Conservation (phyloP, 1,284 basidiomycete genomes). For the Athelia sp. region DNA sequence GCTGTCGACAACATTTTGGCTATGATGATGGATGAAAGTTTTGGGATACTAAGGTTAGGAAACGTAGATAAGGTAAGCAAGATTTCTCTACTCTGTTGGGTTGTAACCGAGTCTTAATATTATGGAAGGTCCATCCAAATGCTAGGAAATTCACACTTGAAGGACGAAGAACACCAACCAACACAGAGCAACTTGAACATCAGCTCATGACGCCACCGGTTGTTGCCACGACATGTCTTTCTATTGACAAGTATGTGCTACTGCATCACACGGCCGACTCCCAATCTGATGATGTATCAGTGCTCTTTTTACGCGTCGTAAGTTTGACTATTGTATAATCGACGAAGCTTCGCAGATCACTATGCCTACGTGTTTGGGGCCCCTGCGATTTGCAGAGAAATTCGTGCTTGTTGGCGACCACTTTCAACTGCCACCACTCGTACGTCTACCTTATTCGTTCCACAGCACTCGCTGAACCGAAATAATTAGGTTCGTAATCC, state of each 20-base stretch:
- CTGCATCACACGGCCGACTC: no score
- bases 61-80: slow-evolving; percentile 78
- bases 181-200: slow-evolving; percentile 74
- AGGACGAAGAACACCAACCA: slow-evolving; percentile 47
- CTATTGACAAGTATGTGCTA: slow-evolving; percentile 91
- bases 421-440: slow-evolving; percentile 92
- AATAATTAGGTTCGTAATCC: slow-evolving; percentile 68
- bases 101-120: slow-evolving; percentile 1
- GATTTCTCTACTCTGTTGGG: slow-evolving; percentile 27
- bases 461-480: background rate
- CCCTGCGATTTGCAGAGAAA: slow-evolving; percentile 82
- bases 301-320: slow-evolving; percentile 77
- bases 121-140: slow-evolving; percentile 69
- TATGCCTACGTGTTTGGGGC: slow-evolving; percentile 91
- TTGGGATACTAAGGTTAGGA: slow-evolving; percentile 81
- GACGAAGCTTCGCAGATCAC: slow-evolving; percentile 99
- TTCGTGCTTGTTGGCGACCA: slow-evolving; percentile 98
- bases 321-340: slow-evolving; percentile 96
- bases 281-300: slow-evolving; percentile 38
- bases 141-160: slow-evolving; percentile 69
- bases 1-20: slow-evolving; percentile 94
- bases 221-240: slow-evolving; percentile 93
- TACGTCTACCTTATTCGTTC: slow-evolving; percentile 28
- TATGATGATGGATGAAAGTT: slow-evolving; percentile 68
- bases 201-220: slow-evolving; percentile 85